Evolutionary conservation across 2,329 filamentous ascomycete species (phyloP).

Genomic region (Trichoderma arundinaceum): DNA sequence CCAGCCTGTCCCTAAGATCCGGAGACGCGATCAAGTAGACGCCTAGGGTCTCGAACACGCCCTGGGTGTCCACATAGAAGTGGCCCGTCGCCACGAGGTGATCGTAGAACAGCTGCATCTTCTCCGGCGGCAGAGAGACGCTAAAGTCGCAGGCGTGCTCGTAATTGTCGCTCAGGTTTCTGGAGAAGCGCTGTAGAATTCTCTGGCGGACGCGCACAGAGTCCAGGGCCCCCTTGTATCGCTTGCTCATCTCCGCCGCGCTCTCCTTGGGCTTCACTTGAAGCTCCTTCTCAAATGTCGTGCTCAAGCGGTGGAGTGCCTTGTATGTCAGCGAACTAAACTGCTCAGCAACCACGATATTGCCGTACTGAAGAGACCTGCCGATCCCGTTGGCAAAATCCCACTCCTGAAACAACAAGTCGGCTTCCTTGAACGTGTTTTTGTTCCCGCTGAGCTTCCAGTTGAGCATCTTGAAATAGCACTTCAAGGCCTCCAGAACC

Average conservation of each 20-base stretch:
- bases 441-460: conserved; percentile 98
- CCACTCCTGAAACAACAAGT: conserved; percentile 97
- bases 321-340: conserved; percentile 95
- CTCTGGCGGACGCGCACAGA: conserved; percentile 94
- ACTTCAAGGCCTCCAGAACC: conserved; percentile 89
- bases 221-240: conserved; percentile 93
- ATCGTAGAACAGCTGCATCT: conserved; percentile 78
- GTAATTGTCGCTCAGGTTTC: conserved; percentile 88
- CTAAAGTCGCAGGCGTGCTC: conserved; percentile 97
- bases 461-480: conserved; percentile 98
- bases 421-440: conserved; percentile 98
- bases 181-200: conserved; percentile 94
- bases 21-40: conserved; percentile 86
- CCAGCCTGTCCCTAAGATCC: conserved; percentile 72
- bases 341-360: conserved; percentile 96
- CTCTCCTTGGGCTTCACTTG: conserved; percentile 84
- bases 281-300: conserved; percentile 90
- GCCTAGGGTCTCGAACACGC: conserved; percentile 72
- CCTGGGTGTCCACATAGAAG: conserved; percentile 76
- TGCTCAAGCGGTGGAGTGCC: conserved; percentile 83
- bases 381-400: conserved; percentile 95
- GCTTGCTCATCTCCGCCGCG: conserved; percentile 88
- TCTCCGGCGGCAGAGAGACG: conserved; percentile 71
- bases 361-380: conserved; percentile 86
- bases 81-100: conserved; percentile 82